Evolutionary conservation across 2,329 filamentous ascomycete genomes (phyloP), one percentile per base, ranked within the genome.

Genomic region (Ophiognomonia clavigignenti-juglandacearum): DNA sequence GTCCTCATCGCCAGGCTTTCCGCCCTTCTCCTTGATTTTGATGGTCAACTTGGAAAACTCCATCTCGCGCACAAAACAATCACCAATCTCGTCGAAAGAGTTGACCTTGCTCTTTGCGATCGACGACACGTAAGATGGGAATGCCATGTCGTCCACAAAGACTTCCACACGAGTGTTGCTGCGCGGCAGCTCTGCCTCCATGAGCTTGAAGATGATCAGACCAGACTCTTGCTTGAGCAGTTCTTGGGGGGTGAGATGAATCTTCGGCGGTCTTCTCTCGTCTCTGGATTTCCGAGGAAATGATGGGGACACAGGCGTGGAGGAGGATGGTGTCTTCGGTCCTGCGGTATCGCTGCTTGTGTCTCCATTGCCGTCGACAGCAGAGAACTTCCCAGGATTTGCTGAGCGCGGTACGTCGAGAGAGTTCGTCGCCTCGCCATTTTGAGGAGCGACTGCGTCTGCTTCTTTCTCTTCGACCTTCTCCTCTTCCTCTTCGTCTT

Each of bases 51-150:
- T 87, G 3, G 93, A 98, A 58, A 96, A 91, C 54, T 98, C 95
- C n/a, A 98, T 77, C 65, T 98, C 93, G 52, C 93, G 88, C 51
- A 98, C 87, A 67, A 98, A 90, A 45, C 90, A 93, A 66, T 98
- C 93, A 40, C 92, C 91, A 60, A 91, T 90, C 67, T 98, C 93
- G 57, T 93, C 88, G 65, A 97, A 89, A 43, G 80, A 86, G 61
- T 83, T 78, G 10, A 75, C 71, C 57, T 76, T 85, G 34, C 75
- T 78, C 59, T 80, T 83, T 26, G 90, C 85, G 54, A 83, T 88
- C 1, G 86, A 82, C 10, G 90, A 95, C 2, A 80, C 76, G 63
- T 96, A 97, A 1, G 90, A 86, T 0, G 93, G 86, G 70, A 93
- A 97, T 26, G 88, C 80, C 78, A 93, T 90, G 63, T 98, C 93